Evolutionary conservation across 148 eudicot species (phyloP), one percentile per base, ranked within the genome.

Genomic region (Vaccinium corymbosum): DNA sequence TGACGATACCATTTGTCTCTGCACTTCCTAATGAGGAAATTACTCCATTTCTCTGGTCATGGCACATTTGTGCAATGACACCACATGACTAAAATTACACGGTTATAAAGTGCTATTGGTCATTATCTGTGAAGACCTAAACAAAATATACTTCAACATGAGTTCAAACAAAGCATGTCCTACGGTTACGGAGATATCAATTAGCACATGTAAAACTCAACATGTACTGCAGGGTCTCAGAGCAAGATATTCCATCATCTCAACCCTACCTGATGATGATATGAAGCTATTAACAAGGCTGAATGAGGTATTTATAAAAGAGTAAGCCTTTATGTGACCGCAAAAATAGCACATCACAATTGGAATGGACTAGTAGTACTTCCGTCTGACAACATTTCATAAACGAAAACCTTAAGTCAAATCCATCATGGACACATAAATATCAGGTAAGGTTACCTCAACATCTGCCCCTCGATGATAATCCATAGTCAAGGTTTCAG

Each of bases 401-500:
- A 64, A 3, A 61, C 35, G 2, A 42, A 12, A 25, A 25, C 29
- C 27, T 46, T 55, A 16, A 38, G 13, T 80, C 48, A 75, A 83
- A 48, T 48, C 48, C 62, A 59, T 51, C 64, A 52, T 13, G 3
- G 29, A 57, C 38, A 81, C 5, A 22, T 11, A 75, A 32, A 46
- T 80, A 70, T 77, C 76, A 83, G 66, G 35, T 52, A 12, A 32
- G 56, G 46, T 84, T 90, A 93, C 97, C 93, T 94, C 95, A 82
- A 94, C 97, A 46, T 57, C 93, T 51, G 88, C 97, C 85, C 95
- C 97, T 70, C 98, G 91, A 82, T 93, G 95, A 89, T 94, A 94
- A 90, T 94, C 98, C 98, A 94, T 94, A n/a, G 95, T 81, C 84
- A 94, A 86, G 42, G 97, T 94, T 86, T 94, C 95, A 25, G 97